Evolutionary conservation across 352 stramenopile species (phyloP).

Genomic region (Achlya hypogyna): DNA sequence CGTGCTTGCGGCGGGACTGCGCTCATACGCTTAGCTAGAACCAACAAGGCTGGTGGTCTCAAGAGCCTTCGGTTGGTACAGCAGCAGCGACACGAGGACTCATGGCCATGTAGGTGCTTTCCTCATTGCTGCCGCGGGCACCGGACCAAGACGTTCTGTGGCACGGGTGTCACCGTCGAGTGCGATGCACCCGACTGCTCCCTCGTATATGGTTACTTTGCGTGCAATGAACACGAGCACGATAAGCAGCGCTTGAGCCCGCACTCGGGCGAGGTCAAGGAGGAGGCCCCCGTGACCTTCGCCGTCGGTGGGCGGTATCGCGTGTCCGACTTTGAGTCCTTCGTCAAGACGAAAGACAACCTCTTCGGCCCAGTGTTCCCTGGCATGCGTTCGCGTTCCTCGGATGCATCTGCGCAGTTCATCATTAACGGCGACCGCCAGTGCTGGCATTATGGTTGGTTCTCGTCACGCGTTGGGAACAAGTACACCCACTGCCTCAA

Average conservation of each 20-base stretch:
- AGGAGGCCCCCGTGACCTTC: slow-evolving; percentile 4
- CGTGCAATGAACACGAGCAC: slow-evolving; percentile 38
- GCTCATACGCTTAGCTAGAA: slow-evolving; percentile 27
- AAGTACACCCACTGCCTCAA: slow-evolving; percentile 20
- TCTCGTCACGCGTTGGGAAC: slow-evolving; percentile 38
- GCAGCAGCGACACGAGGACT: neutral
- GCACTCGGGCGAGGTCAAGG: slow-evolving; percentile 3
- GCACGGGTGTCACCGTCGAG: slow-evolving; percentile 67
- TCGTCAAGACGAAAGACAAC: slow-evolving; percentile 71
- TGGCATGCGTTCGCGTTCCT: neutral
- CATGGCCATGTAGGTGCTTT: slow-evolving; percentile 46
- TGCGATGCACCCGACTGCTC: slow-evolving; percentile 44
- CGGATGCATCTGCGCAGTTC: slow-evolving; percentile 29
- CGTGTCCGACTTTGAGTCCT: neutral
- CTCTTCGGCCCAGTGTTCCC: slow-evolving; percentile 39
- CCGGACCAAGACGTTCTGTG: slow-evolving; percentile 80
- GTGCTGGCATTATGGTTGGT: slow-evolving; percentile 82
- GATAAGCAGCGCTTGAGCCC: slow-evolving; percentile 16
- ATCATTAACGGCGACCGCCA: slow-evolving; percentile 77
- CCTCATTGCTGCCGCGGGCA: slow-evolving; percentile 74
- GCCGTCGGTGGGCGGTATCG: slow-evolving; percentile 2
- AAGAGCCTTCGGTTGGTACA: slow-evolving; percentile 26
- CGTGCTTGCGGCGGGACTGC: neutral
- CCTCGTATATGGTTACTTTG: slow-evolving; percentile 55
- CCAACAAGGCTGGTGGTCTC: slow-evolving; percentile 77